Evolutionary conservation across 495 filamentous ascomycete species (phyloP).

Genomic region (Apiosordaria backusii): DNA sequence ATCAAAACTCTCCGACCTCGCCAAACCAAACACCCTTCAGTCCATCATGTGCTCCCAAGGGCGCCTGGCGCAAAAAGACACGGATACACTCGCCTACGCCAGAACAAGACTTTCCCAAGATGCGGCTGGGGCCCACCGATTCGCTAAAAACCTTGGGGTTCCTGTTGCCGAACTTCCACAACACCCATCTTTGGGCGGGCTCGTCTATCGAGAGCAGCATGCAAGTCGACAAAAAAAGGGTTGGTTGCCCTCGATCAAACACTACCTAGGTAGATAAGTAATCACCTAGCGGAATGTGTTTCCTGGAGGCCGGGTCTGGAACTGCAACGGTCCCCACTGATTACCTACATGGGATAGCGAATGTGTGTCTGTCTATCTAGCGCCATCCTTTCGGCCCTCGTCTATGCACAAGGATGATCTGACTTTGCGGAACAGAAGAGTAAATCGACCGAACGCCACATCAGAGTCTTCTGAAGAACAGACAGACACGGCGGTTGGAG

Average conservation of each 20-base stretch:
- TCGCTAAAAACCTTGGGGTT: not conserved
- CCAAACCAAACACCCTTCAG: not conserved
- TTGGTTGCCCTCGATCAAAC: not conserved
- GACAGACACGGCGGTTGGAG: no score
- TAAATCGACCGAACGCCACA: not conserved
- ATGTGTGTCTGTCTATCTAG: not conserved
- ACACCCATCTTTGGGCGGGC: not conserved
- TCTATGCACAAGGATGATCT: not conserved
- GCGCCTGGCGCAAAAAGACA: no score
- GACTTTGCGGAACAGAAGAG: slow-evolving; percentile 1
- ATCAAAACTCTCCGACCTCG: not conserved
- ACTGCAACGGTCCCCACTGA: not conserved
- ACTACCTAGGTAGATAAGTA: not conserved
- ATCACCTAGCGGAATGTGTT: not conserved
- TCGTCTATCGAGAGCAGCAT: not conserved
- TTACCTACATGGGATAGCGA: not conserved
- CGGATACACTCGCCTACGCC: not conserved
- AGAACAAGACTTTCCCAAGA: not conserved
- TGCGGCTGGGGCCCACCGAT: not conserved
- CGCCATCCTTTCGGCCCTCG: slow-evolving; percentile 1
- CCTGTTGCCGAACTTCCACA: not conserved
- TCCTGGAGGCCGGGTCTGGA: not conserved
- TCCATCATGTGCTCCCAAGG: not conserved
- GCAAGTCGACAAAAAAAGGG: not conserved
- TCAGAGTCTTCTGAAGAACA: not conserved